phyloP scores from a whole-genome alignment of 805 yeast species.

The Vanderwaltozyma polyspora region DNA sequence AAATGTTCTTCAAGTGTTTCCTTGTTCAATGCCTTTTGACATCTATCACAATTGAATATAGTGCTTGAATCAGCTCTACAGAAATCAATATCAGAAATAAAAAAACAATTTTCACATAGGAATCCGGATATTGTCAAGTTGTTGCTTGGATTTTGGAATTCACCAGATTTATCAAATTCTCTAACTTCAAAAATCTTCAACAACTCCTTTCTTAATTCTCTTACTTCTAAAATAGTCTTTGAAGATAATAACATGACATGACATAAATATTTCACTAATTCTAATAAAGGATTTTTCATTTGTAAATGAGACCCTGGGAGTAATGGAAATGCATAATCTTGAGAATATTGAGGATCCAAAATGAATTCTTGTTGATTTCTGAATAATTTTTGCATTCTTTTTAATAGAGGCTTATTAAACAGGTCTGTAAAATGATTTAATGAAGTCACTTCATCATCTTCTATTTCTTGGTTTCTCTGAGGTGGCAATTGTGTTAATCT shows the following conservation, averaged over 20 bases:
- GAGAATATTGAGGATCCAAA: constrained; percentile 48
- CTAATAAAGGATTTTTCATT: constrained; percentile 62
- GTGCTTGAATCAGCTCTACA: constrained; percentile 51
- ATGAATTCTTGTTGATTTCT: constrained; percentile 65
- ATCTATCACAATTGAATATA: constrained; percentile 52
- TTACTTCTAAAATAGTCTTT: constrained; percentile 56
- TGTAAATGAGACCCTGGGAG: constrained; percentile 62
- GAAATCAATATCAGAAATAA: constrained; percentile 64
- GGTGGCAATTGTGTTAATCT: constrained; percentile 61
- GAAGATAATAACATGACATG: constrained; percentile 61
- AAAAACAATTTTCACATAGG: constrained; percentile 71
- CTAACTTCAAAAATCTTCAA: constrained; percentile 63
- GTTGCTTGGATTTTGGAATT: constrained; percentile 64
- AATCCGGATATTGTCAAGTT: constrained; percentile 56
- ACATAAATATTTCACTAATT: constrained; percentile 63
- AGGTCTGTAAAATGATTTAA: constrained; percentile 40
- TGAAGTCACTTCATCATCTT: constrained; percentile 28
- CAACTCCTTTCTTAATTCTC: constrained; percentile 64
- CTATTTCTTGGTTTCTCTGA: constrained; percentile 29
- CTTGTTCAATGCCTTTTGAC: constrained; percentile 53
- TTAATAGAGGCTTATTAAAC: constrained; percentile 53
- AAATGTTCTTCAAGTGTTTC: constrained; percentile 70
- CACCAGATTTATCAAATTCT: constrained; percentile 72
- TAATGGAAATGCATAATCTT: constrained; percentile 61
- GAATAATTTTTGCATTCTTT: constrained; percentile 53